A percentile compares a stretch with the other conserved stretches of the same genome.
These are phyloP conservation scores for Stephania japonica DNA, from an alignment of 164 flowering plant species.

Conservation along the genomic window DNA sequence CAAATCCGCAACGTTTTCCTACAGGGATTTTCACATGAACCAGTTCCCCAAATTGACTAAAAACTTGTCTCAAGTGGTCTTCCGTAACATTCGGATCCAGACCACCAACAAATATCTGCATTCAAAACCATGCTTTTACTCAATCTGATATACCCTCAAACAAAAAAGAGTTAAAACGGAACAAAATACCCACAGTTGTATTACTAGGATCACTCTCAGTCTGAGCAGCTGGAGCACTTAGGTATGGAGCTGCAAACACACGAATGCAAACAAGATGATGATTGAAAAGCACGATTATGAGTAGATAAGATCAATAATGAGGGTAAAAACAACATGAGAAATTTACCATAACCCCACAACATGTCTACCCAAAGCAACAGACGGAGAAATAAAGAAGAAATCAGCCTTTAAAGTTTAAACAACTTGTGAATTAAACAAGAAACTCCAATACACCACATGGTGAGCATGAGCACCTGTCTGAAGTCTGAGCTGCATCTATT, in stretches of 20 bases:
- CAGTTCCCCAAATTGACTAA: slow-evolving; percentile 61
- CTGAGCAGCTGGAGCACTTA: slow-evolving; percentile 49
- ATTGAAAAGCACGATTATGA: background rate
- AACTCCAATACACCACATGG: background rate
- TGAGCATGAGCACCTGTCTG: background rate
- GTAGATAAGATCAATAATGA: background rate
- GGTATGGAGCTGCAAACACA: slow-evolving; percentile 59
- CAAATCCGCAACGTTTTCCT: slow-evolving; percentile 87
- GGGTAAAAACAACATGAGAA: background rate
- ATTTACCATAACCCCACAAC: too few species aligned
- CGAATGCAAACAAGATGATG: background rate
- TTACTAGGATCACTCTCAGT: slow-evolving; percentile 76
- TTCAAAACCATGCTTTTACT: background rate
- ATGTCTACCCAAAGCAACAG: background rate
- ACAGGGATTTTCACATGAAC: slow-evolving; percentile 76
- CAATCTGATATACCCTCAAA: background rate
- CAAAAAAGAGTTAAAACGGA: background rate
- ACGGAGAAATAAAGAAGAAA: background rate
- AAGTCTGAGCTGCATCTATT: background rate
- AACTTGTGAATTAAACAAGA: background rate
- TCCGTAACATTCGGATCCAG: slow-evolving; percentile 73
- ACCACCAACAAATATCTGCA: slow-evolving; percentile 88
- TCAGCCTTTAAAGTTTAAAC: background rate
- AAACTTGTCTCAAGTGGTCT: slow-evolving; percentile 56
- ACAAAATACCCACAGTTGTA: slow-evolving; percentile 68